A percentile compares a stretch with the other conserved stretches of the same genome.
Conservation (phyloP, 306 rosid genomes). For the Citrullus colocynthis region DNA sequence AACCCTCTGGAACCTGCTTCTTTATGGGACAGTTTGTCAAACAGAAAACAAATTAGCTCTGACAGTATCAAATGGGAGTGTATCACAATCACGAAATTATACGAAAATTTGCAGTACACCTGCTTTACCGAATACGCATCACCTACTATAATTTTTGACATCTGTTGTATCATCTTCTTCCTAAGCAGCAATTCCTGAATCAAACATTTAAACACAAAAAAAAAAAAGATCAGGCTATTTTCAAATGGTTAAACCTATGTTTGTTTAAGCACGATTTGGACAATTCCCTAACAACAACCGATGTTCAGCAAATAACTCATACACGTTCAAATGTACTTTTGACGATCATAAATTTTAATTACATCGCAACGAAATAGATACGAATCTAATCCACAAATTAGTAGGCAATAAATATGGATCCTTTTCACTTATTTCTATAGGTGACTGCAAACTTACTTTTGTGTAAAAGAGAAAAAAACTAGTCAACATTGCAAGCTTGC, state of each 20-base stretch:
- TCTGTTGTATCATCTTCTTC: conserved; percentile 27
- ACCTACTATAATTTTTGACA: conserved; percentile 16
- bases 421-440: background rate
- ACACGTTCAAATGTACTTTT: background rate
- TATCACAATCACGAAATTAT: conserved; percentile 21
- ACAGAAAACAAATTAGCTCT: conserved; percentile 42
- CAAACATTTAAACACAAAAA: conserved; percentile 6
- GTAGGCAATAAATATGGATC: conserved; percentile 4
- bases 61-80: conserved; percentile 17
- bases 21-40: conserved; percentile 25
- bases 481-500: background rate
- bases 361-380: background rate
- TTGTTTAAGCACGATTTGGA: background rate
- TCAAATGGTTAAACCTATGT: background rate
- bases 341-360: background rate
- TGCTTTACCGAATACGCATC: conserved; percentile 29
- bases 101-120: conserved; percentile 21
- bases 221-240: background rate
- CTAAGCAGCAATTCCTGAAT: conserved; percentile 72
- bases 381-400: background rate
- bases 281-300: background rate
- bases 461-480: background rate
- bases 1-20: conserved; percentile 30
- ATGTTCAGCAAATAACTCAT: background rate
- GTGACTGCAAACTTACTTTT: background rate